These are phyloP conservation scores for Nephelium lappaceum DNA, from an alignment of 345 rosid genomes.

Conservation along the genomic window DNA sequence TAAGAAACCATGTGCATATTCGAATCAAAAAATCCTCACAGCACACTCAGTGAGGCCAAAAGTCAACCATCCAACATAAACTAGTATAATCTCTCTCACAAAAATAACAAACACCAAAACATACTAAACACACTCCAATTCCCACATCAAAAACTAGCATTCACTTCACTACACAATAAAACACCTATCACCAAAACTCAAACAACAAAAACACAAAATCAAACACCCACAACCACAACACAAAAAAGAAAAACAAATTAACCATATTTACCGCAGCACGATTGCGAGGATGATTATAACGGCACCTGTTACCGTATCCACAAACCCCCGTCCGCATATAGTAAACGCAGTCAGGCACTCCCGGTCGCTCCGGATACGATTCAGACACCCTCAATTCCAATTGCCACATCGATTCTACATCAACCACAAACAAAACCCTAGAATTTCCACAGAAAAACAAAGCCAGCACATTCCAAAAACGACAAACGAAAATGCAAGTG, in stretches of 20 bases:
- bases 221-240: background rate
- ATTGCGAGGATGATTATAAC: slow-evolving; percentile 94
- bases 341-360: slow-evolving; percentile 85
- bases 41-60: background rate
- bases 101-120: background rate
- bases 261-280: slow-evolving; percentile 68
- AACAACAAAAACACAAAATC: background rate
- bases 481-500: slow-evolving; percentile 14
- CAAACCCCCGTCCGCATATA: slow-evolving; percentile 94
- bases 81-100: background rate
- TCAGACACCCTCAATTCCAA: slow-evolving; percentile 53
- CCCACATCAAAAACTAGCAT: slow-evolving; percentile 9
- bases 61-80: background rate
- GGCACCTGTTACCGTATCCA: slow-evolving; percentile 81
- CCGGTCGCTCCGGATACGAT: slow-evolving; percentile 79
- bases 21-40: background rate
- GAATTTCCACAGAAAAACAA: background rate
- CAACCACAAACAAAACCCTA: slow-evolving; percentile 35
- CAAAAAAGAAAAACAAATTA: background rate
- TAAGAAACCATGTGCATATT: background rate
- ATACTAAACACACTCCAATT: background rate
- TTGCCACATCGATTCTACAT: slow-evolving; percentile 83
- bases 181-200: background rate
- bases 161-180: slow-evolving; percentile 29
- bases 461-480: slow-evolving; percentile 23